Percentiles rank a stretch among this genome's conserved stretches.
Conservation (phyloP, 202 grass and related monocot species). For the Brachypodium distachyon region DNA sequence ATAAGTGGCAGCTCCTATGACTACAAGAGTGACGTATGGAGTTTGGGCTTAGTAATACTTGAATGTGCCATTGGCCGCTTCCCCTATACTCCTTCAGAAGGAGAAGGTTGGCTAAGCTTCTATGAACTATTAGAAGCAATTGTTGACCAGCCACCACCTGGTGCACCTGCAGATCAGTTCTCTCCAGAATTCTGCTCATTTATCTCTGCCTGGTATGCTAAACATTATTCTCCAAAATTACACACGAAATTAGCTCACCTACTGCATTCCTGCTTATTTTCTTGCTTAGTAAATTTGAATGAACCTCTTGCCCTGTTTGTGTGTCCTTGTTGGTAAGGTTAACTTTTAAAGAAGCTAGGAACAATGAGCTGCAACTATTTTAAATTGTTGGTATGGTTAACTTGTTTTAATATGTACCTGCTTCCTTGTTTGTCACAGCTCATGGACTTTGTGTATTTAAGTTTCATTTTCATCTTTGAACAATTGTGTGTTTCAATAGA, state of each 20-base stretch:
- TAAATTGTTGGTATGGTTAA: not conserved
- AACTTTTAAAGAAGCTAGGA: too few relatives aligned
- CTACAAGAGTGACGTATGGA: constrained; percentile 99
- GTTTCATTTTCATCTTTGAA: not conserved
- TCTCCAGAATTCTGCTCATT: constrained; percentile 97
- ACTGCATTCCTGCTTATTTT: not conserved
- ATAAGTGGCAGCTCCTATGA: constrained; percentile 94
- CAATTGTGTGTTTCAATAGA: not conserved
- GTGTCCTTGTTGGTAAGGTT: not conserved
- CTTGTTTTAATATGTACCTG: not conserved
- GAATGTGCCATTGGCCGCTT: constrained; percentile 94
- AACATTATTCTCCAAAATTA: not conserved
- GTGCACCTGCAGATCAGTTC: constrained; percentile 84
- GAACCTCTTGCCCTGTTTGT: not conserved
- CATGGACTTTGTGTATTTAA: not conserved
- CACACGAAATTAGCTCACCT: not conserved
- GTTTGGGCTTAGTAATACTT: constrained; percentile 94
- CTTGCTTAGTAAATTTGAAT: not conserved
- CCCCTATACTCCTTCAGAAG: constrained; percentile 76
- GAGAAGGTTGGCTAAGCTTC: constrained; percentile 80
- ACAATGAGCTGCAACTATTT: too few relatives aligned
- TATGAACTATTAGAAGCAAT: constrained; percentile 96
- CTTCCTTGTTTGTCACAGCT: not conserved
- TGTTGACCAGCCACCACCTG: constrained; percentile 94
- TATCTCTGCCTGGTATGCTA: constrained; percentile 71